These are phyloP conservation scores for Podospora tetraspora DNA, from an alignment of 495 filamentous ascomycete genomes.

Conservation along the genomic window DNA sequence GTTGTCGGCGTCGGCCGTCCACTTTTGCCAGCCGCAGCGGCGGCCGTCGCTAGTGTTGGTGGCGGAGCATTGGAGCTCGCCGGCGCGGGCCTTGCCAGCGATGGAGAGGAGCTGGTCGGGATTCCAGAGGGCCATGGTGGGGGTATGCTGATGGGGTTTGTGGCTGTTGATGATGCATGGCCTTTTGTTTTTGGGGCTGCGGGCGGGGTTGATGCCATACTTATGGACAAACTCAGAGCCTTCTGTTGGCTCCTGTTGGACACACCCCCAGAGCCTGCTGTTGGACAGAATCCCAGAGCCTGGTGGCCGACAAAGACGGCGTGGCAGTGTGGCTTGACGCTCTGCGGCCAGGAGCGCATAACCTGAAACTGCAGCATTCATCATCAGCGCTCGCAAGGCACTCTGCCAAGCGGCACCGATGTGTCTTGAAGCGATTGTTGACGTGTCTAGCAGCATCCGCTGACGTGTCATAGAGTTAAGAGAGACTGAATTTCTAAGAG, in stretches of 20 bases:
- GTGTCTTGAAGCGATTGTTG: background rate
- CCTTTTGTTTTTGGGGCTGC: no score
- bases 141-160: background rate
- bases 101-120: background rate
- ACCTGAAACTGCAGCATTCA: background rate
- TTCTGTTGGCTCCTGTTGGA: background rate
- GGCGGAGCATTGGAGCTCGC: background rate
- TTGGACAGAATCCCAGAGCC: background rate
- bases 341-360: background rate
- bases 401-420: background rate
- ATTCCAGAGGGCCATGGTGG: background rate
- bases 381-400: background rate
- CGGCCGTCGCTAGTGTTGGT: background rate
- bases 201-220: no score
- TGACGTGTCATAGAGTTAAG: background rate
- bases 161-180: background rate
- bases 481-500: background rate
- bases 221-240: no score
- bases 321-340: background rate
- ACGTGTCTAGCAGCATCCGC: background rate
- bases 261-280: background rate
- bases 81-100: background rate
- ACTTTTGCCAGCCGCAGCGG: background rate
- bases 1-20: background rate
- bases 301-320: background rate